Evolutionary conservation across 345 rosid genomes (phyloP).

Genomic region (Litchi chinensis): DNA sequence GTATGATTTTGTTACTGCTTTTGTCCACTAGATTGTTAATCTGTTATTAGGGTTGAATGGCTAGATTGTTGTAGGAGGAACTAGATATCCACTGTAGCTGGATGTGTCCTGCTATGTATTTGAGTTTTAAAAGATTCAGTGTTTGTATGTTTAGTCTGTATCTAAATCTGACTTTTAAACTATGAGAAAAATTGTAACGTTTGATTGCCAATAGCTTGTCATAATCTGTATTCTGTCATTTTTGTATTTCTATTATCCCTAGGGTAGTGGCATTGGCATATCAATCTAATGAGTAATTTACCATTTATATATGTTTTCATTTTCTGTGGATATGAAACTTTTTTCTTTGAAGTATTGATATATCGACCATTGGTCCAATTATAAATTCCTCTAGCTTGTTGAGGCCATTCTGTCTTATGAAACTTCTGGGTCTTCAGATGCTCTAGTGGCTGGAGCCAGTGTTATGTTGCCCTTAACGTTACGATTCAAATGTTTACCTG

Average conservation of each 20-base stretch:
- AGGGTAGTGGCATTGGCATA: not conserved
- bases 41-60: constrained; percentile 12
- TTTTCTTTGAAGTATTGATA: not conserved
- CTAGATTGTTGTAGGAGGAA: not conserved
- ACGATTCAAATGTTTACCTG: not conserved
- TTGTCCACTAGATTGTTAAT: constrained; percentile 7
- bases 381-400: not conserved
- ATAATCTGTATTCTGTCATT: not conserved
- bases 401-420: not conserved
- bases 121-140: not conserved
- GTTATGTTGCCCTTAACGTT: not conserved
- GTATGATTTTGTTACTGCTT: constrained; percentile 36
- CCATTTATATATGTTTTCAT: not conserved
- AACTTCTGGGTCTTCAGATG: not conserved
- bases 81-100: not conserved
- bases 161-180: not conserved
- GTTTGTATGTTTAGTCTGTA: not conserved
- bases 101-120: not conserved
- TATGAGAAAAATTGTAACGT: not conserved
- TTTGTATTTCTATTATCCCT: not conserved
- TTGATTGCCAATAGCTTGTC: not conserved
- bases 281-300: not conserved
- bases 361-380: not conserved
- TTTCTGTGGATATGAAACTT: no score
- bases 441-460: not conserved